These are phyloP conservation scores for Aspergillus sclerotioniger DNA, from an alignment of 495 filamentous ascomycete genomes.

Conservation along the genomic window DNA sequence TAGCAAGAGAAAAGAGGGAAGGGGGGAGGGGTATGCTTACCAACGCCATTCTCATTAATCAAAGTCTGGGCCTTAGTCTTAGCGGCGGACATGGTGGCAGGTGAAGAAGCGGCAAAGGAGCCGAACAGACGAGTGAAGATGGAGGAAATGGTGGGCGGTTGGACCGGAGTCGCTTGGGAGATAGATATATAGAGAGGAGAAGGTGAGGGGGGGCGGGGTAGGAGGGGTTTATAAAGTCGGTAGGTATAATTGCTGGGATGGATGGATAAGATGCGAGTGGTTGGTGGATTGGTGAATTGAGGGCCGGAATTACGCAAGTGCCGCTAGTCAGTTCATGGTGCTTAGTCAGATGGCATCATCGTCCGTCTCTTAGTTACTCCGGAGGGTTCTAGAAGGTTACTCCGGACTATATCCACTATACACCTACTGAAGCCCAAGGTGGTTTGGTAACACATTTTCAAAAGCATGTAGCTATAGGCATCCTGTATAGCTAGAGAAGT, in stretches of 20 bases:
- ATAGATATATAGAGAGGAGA: conserved; percentile 5
- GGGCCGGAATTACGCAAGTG: background rate
- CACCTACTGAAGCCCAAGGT: too few species aligned
- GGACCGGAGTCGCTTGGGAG: conserved; percentile 4
- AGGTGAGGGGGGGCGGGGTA: conserved; percentile 2
- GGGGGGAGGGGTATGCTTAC: conserved; percentile 50
- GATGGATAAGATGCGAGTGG: too few species aligned
- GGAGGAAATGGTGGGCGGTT: conserved; percentile 63
- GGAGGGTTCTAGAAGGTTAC: background rate
- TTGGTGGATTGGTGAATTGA: background rate
- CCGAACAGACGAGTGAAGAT: conserved; percentile 77
- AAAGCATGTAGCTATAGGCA: too few species aligned
- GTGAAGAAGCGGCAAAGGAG: conserved; percentile 51
- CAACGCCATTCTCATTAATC: conserved; percentile 90
- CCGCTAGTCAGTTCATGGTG: conserved; percentile 21
- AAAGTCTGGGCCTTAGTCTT: conserved; percentile 81
- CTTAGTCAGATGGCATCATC: conserved; percentile 8
- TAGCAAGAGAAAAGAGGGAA: background rate
- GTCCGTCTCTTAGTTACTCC: too few species aligned
- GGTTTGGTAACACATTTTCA: too few species aligned
- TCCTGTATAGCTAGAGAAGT: too few species aligned
- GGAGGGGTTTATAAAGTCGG: background rate
- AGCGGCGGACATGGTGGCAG: conserved; percentile 76
- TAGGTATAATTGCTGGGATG: background rate
- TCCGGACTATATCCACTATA: too few species aligned